Base-by-base conservation (phyloP, 495 filamentous ascomycete genomes). In the Corynascus novoguineensis region DNA sequence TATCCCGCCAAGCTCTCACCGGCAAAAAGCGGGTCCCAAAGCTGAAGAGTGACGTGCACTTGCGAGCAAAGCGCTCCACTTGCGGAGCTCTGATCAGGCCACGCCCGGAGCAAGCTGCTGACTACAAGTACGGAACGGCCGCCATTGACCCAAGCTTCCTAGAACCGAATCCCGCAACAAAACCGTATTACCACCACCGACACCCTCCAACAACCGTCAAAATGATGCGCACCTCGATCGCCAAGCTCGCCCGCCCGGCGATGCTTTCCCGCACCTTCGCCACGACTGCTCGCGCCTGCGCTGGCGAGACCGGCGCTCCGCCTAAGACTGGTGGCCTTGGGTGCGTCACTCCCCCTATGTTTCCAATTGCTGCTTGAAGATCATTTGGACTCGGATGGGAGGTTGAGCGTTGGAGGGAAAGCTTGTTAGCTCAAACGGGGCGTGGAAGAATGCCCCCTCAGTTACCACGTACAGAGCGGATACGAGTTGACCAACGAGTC, bases 201-300 rank as follows among this genome's bases (percentile, higher is more conserved):
- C 27, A 8, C 45, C 48, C 35, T 44, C 28, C 49, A 52, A 41
- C 55, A 61, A 61, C 35, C 54, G 60, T 56, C 61, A 66, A 50
- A 31, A 91, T 91, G 87, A 76, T 86, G 63, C 84, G 85, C 61
- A 84, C 84, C 73, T 73, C 78, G 44, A 63, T 87, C 64, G 70
- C 75, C 70, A 81, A 81, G 73, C 75, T 81, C 68, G 72, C 81
- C 28, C 77, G 64, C 60, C 74, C 68, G 59, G 69, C 71, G 74
- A 72, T 73, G 73, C 74, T 60, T 59, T 68, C 69, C 69, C 76
- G 68, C 71, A 65, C 82, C 57, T 87, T 91, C 75, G 78, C 84
- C 31, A 83, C 76, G 32, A 78, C 84, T 47, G 70, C 78, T 32
- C 78, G 80, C 66, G 78, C 76, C 61, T 74, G 67, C 52, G 86